A percentile compares a stretch with the other conserved stretches of the same genome.
These are phyloP conservation scores for Phaeotremella skinneri DNA, from an alignment of 768 basidiomycete genomes.

Conservation along the genomic window DNA sequence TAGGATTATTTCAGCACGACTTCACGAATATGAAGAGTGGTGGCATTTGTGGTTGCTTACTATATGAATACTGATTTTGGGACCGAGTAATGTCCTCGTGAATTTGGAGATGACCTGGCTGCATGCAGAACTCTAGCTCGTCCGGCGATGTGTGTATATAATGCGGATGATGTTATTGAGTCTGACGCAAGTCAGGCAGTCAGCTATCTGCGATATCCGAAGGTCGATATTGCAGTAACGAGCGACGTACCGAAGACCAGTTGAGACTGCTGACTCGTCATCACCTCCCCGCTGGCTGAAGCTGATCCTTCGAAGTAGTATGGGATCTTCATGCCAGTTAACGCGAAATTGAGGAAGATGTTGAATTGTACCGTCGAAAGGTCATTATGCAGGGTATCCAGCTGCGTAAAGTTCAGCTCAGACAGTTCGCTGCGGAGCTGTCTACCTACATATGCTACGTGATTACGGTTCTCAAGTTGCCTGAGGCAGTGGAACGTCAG, in stretches of 20 bases:
- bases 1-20: constrained; percentile 11
- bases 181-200: constrained; percentile 6
- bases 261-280: background rate
- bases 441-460: constrained; percentile 63
- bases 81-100: constrained; percentile 23
- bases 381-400: constrained; percentile 69
- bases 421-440: constrained; percentile 3
- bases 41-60: constrained; percentile 23
- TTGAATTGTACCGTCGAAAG: constrained; percentile 67
- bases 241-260: constrained; percentile 26
- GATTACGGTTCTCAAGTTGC: constrained; percentile 66
- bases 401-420: constrained; percentile 41
- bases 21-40: background rate
- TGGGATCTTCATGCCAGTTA: constrained; percentile 83
- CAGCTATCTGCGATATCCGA: background rate
- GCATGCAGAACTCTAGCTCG: constrained; percentile 37
- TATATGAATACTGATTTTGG: constrained; percentile 26
- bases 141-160: constrained; percentile 41
- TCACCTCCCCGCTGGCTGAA: background rate
- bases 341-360: constrained; percentile 78
- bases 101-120: constrained; percentile 3
- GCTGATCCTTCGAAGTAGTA: constrained; percentile 61
- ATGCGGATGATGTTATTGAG: constrained; percentile 19
- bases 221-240: background rate
- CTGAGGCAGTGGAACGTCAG: too few species aligned